phyloP scores from a whole-genome alignment of 164 flowering plant species.

The Houttuynia cordata region DNA sequence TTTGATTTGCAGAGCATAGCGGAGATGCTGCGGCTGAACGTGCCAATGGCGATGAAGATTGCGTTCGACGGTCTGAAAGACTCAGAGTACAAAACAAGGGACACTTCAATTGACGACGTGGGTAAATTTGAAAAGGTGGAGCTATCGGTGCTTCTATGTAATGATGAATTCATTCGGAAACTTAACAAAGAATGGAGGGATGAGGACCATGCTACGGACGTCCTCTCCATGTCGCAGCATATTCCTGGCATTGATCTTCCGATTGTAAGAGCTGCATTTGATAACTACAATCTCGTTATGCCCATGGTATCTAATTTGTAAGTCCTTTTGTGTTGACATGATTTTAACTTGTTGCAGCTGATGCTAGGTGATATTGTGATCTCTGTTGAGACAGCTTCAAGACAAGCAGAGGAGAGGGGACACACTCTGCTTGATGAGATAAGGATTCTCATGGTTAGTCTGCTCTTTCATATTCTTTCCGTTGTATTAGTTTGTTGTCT shows the following conservation, averaged over 20 bases:
- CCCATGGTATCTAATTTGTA: background rate
- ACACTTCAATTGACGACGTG: slow-evolving; percentile 53
- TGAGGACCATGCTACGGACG: slow-evolving; percentile 95
- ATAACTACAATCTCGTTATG: too few species aligned
- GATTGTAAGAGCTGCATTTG: slow-evolving; percentile 41
- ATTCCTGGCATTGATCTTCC: slow-evolving; percentile 74
- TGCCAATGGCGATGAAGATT: slow-evolving; percentile 80
- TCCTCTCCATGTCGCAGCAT: slow-evolving; percentile 96
- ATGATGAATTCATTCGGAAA: slow-evolving; percentile 75
- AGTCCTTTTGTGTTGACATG: slow-evolving; percentile 2
- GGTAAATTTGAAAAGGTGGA: slow-evolving; percentile 74
- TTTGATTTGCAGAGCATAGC: slow-evolving; percentile 52
- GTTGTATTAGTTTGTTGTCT: too few species aligned
- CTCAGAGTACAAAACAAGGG: slow-evolving; percentile 68
- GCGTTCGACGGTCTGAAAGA: slow-evolving; percentile 72
- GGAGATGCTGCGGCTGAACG: slow-evolving; percentile 77
- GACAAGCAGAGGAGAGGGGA: slow-evolving; percentile 92
- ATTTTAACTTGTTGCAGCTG: slow-evolving; percentile 41
- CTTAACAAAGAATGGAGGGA: slow-evolving; percentile 96
- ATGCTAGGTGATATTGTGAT: slow-evolving; percentile 94
- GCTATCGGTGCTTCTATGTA: slow-evolving; percentile 79
- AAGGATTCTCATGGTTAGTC: slow-evolving; percentile 81
- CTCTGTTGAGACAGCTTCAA: slow-evolving; percentile 92
- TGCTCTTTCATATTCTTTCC: background rate
- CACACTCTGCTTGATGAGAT: slow-evolving; percentile 89